A percentile compares a stretch with the other conserved stretches of the same genome.
Conservation (phyloP, 176 grass and related monocot genomes). For the Carex parvula region DNA sequence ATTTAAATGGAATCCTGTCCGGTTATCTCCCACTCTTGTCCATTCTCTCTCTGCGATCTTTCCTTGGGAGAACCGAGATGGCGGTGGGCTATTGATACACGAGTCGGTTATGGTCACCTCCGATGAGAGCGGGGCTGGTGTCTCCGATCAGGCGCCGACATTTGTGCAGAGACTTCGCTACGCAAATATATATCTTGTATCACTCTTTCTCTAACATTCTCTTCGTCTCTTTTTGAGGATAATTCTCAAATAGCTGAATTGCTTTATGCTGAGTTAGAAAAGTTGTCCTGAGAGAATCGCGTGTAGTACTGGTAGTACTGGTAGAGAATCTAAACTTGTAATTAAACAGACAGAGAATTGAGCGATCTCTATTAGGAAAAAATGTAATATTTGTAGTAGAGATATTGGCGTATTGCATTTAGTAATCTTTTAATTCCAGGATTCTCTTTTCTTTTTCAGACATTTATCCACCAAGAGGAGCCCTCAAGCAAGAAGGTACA, state of each 20-base stretch:
- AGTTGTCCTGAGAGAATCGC: neutral
- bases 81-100: conserved; percentile 34
- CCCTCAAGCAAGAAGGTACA: conserved; percentile 45
- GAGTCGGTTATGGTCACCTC: conserved; percentile 34
- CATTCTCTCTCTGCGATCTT: neutral
- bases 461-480: conserved; percentile 42
- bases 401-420: conserved; percentile 18
- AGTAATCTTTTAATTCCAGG: neutral
- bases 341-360: neutral
- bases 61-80: conserved; percentile 6
- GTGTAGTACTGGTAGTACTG: neutral
- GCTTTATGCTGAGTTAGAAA: neutral
- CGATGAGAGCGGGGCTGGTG: conserved; percentile 11
- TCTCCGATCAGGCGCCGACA: conserved; percentile 26
- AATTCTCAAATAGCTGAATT: neutral
- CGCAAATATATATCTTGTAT: conserved; percentile 34
- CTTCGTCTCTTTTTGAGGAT: neutral
- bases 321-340: neutral
- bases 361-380: neutral
- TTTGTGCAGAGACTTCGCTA: conserved; percentile 38
- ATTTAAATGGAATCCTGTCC: neutral
- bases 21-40: neutral
- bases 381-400: neutral
- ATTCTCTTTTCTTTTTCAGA: conserved; percentile 39
- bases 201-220: neutral